phyloP scores from a whole-genome alignment of 805 yeast species.

The Vanderwaltozyma polyspora region DNA sequence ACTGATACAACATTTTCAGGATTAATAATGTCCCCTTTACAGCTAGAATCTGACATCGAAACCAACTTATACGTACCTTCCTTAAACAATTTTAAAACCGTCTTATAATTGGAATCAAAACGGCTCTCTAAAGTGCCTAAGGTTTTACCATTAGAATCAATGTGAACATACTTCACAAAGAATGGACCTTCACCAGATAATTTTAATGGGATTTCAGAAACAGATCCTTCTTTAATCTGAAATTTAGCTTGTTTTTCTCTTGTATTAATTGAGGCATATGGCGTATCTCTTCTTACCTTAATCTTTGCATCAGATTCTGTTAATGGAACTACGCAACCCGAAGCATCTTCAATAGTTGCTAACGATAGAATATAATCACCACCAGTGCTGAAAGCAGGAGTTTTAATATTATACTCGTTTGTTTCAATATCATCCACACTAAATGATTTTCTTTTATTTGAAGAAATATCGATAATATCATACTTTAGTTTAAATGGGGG shows the following conservation, averaged over 20 bases:
- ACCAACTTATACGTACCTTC: slow-evolving; percentile 40
- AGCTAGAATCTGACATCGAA: slow-evolving; percentile 38
- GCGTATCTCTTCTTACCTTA: slow-evolving; percentile 60
- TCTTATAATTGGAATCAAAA: slow-evolving; percentile 22
- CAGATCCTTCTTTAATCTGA: slow-evolving; percentile 52
- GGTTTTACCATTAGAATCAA: slow-evolving; percentile 20
- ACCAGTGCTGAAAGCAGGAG: slow-evolving; percentile 50
- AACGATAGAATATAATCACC: slow-evolving; percentile 63
- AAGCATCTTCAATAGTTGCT: slow-evolving; percentile 58
- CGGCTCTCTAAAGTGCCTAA: slow-evolving; percentile 16
- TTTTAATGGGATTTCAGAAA: slow-evolving; percentile 46
- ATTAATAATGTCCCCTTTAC: slow-evolving; percentile 37
- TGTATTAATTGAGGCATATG: slow-evolving; percentile 40
- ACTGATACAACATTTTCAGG: slow-evolving; percentile 29
- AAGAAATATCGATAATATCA: slow-evolving; percentile 47
- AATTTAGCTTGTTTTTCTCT: slow-evolving; percentile 22
- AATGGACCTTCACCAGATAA: slow-evolving; percentile 50
- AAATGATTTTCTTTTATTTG: slow-evolving; percentile 37
- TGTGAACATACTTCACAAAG: slow-evolving; percentile 27
- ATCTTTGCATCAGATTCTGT: slow-evolving; percentile 53
- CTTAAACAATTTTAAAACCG: slow-evolving; percentile 28
- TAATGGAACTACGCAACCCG: slow-evolving; percentile 66
- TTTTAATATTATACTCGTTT: slow-evolving; percentile 32
- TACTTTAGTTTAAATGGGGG: slow-evolving; percentile 67
- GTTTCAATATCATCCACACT: slow-evolving; percentile 31